Percentiles rank a stretch among this genome's conserved stretches.
Conservation (phyloP, 2,329 filamentous ascomycete genomes). For the Nigrospora sphaerica region DNA sequence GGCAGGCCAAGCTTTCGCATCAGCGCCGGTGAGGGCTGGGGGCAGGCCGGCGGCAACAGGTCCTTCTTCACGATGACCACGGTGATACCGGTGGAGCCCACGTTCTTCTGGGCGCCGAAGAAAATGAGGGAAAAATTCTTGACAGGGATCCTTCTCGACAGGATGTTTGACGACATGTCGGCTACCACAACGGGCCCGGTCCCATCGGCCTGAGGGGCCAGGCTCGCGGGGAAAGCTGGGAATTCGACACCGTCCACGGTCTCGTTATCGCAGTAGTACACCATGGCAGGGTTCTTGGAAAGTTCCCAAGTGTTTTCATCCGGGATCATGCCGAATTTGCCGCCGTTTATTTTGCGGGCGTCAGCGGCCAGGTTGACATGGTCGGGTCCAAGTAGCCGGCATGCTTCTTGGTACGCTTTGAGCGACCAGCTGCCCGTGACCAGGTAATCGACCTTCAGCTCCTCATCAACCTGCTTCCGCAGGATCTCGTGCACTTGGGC, state of each 20-base stretch:
- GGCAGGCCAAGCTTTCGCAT: conserved; percentile 70
- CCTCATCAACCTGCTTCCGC: conserved; percentile 55
- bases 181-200: conserved; percentile 73
- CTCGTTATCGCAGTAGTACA: conserved; percentile 93
- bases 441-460: conserved; percentile 81
- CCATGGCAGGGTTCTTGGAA: conserved; percentile 60
- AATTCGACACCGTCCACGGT: conserved; percentile 93
- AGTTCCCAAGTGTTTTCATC: conserved; percentile 70
- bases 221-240: conserved; percentile 56
- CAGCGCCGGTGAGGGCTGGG: conserved; percentile 60
- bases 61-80: conserved; percentile 79
- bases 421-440: conserved; percentile 87
- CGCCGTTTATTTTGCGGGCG: conserved; percentile 55
- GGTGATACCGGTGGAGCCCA: conserved; percentile 79
- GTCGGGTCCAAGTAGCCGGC: conserved; percentile 67
- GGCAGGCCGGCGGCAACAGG: conserved; percentile 60
- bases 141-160: conserved; percentile 71
- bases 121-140: conserved; percentile 79
- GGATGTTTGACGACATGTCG: conserved; percentile 93
- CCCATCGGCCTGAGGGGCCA: conserved; percentile 52
- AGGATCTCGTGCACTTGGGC: conserved; percentile 49
- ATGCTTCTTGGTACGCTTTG: conserved; percentile 81
- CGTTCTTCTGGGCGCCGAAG: conserved; percentile 92
- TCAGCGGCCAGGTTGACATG: conserved; percentile 77
- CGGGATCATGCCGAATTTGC: conserved; percentile 83